Evolutionary conservation across 2,329 filamentous ascomycete genomes (phyloP), one percentile per base, ranked within the genome.

Genomic region (Colletotrichum sp.): DNA sequence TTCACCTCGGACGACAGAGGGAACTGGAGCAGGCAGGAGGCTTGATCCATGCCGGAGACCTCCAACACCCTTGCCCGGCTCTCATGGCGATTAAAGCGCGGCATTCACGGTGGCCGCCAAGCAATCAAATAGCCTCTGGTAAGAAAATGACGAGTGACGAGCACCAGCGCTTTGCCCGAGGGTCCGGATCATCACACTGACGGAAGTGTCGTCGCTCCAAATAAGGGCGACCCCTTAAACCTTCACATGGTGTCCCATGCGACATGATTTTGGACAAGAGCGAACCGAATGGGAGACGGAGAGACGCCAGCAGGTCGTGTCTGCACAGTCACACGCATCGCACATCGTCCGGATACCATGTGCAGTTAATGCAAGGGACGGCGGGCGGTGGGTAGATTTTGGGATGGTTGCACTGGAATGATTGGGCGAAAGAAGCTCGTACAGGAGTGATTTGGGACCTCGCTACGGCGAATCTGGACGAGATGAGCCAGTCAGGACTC

Each of bases 1-100:
- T 18, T 69, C 58, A 73, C 70, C 38, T 73, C 34, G 70, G 58
- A 73, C 64, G 70, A 69, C 64, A 65, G 55, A 48, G 70, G 43
- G 48, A 65, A 73, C 34, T 68, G 73, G 43, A 65, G 62, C 64
- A 34, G n/a, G 38, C 38, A 62, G 43, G 70, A 75, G 70, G 70
- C 56, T 64, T 73, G 58, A 73, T 68, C 70, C 73, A 73, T 76
- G 70, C 65, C 38, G 64, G 64, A 56, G 58, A 30, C 70, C 66
- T 69, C 34, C n/a, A 68, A 30, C 8, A 56, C 73, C 61, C 52
- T 32, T 28, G 61, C 60, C n/a, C 43, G 9, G 32, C 32, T 55
- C 21, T 69, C 34, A 34, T 52, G 32, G 43, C 34, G 15, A 67
- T 62, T 56, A 32, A 71, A 66, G 60, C 61, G 32, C 48, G 55